These are phyloP conservation scores for Saturnispora zaruensis DNA, from an alignment of 805 yeast species.

Conservation along the genomic window DNA sequence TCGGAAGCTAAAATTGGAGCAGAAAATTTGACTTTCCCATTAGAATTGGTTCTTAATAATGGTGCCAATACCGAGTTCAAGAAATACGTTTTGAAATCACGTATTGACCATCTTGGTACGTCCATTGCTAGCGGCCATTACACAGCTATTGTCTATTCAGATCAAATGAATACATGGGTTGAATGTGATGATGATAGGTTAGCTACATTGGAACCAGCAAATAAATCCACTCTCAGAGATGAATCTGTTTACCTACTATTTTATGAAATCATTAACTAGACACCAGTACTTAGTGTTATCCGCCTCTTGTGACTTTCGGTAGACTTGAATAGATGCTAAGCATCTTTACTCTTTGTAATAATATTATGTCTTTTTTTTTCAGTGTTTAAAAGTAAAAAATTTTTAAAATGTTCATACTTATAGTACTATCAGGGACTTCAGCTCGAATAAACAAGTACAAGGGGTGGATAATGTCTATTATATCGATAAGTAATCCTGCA, in stretches of 20 bases:
- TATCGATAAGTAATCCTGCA: constrained; percentile 23
- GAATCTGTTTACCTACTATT: constrained; percentile 63
- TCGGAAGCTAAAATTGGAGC: constrained; percentile 20
- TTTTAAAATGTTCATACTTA: not conserved
- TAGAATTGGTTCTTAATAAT: constrained; percentile 26
- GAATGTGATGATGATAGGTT: constrained; percentile 66
- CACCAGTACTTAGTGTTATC: not conserved
- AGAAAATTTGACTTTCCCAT: constrained; percentile 20
- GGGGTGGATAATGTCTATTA: constrained; percentile 17
- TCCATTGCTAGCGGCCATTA: constrained; percentile 68
- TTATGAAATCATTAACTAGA: constrained; percentile 28
- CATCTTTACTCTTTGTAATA: not conserved
- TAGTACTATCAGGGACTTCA: not conserved
- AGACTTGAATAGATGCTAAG: not conserved
- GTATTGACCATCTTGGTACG: constrained; percentile 61
- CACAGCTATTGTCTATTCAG: constrained; percentile 51
- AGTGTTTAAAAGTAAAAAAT: not conserved
- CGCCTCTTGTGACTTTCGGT: not conserved
- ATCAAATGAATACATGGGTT: constrained; percentile 49
- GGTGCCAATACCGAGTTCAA: constrained; percentile 28
- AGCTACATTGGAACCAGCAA: constrained; percentile 32
- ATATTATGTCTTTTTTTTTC: not conserved
- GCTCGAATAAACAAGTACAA: not conserved
- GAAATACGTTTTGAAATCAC: constrained; percentile 48
- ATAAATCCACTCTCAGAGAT: constrained; percentile 31